phyloP scores from a whole-genome alignment of 2,329 filamentous ascomycete genomes.

The Fusarium nelsonii region DNA sequence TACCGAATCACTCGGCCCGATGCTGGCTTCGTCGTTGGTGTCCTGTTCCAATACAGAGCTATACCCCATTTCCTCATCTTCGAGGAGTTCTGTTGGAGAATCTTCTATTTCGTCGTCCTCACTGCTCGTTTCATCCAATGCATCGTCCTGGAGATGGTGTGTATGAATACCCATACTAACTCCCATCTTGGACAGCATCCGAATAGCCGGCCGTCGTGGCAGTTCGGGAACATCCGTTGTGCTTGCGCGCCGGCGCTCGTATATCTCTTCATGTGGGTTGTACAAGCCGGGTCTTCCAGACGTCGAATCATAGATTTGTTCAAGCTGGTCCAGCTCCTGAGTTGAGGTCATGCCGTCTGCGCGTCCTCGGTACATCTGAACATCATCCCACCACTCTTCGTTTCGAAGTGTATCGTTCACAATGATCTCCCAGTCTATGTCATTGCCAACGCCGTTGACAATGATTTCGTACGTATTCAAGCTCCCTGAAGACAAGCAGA shows the following conservation, averaged over 20 bases:
- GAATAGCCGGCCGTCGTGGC: constrained; percentile 69
- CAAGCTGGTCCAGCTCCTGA: constrained; percentile 59
- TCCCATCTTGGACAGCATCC: constrained; percentile 66
- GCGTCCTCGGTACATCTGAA: constrained; percentile 67
- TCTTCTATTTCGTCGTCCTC: constrained; percentile 53
- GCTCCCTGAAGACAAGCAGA: constrained; percentile 81
- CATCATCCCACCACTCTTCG: constrained; percentile 86
- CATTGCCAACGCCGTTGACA: constrained; percentile 74
- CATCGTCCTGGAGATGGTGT: constrained; percentile 74
- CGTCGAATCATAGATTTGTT: constrained; percentile 59
- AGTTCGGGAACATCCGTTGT: constrained; percentile 72
- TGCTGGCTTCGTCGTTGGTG: constrained; percentile 50
- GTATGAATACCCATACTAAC: constrained; percentile 81
- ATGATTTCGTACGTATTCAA: constrained; percentile 81
- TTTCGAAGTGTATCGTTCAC: constrained; percentile 76
- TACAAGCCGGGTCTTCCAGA: constrained; percentile 58
- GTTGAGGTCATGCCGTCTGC: constrained; percentile 55
- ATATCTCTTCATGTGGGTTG: constrained; percentile 56
- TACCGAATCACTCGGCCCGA: constrained; percentile 27
- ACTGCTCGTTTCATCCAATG: constrained; percentile 60
- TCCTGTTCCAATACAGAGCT: constrained; percentile 35
- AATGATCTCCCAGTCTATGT: constrained; percentile 67
- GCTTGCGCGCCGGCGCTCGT: constrained; percentile 57
- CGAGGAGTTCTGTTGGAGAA: constrained; percentile 49
- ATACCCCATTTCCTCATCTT: constrained; percentile 48